Percentiles rank a stretch among this genome's conserved stretches.
phyloP scores from a whole-genome alignment of 179 eudicot genomes.

The Spergularia azorica region DNA sequence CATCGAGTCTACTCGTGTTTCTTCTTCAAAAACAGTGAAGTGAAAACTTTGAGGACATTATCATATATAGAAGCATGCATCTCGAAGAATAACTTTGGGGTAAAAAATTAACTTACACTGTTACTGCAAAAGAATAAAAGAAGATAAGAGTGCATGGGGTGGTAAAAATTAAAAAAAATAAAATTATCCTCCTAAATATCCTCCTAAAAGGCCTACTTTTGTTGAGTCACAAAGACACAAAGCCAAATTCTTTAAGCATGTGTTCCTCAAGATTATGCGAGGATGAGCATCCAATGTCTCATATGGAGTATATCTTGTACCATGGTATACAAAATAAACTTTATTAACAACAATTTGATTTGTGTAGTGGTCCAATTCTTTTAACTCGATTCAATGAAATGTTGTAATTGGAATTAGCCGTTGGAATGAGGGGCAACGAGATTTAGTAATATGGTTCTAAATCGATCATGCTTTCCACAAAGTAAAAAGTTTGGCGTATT shows the following conservation, averaged over 20 bases:
- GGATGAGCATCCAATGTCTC: constrained; percentile 32
- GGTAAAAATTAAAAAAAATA: neutral
- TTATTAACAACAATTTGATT: neutral
- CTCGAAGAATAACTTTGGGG: constrained; percentile 7
- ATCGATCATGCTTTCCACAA: too few relatives aligned
- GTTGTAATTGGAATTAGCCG: neutral
- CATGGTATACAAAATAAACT: neutral
- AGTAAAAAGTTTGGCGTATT: too few relatives aligned
- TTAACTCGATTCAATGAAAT: constrained; percentile 2
- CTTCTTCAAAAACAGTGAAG: constrained; percentile 23
- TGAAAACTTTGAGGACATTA: constrained; percentile 20
- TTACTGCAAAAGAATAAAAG: constrained; percentile 17
- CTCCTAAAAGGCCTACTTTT: constrained; percentile 29
- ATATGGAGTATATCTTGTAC: neutral
- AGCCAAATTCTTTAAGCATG: constrained; percentile 24
- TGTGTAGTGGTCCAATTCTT: constrained; percentile 6
- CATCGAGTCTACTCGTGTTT: constrained; percentile 23
- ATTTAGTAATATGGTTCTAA: neutral
- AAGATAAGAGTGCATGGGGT: constrained; percentile 9
- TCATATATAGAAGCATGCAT: constrained; percentile 20
- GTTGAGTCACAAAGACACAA: constrained; percentile 17
- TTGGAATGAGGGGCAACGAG: constrained; percentile 7
- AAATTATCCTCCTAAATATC: constrained; percentile 18
- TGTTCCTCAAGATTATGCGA: constrained; percentile 21
- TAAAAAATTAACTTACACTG: neutral